Evolutionary conservation across 257 asterid genomes (phyloP), one percentile per base, ranked within the genome.

Genomic region (Ehretia macrophylla): DNA sequence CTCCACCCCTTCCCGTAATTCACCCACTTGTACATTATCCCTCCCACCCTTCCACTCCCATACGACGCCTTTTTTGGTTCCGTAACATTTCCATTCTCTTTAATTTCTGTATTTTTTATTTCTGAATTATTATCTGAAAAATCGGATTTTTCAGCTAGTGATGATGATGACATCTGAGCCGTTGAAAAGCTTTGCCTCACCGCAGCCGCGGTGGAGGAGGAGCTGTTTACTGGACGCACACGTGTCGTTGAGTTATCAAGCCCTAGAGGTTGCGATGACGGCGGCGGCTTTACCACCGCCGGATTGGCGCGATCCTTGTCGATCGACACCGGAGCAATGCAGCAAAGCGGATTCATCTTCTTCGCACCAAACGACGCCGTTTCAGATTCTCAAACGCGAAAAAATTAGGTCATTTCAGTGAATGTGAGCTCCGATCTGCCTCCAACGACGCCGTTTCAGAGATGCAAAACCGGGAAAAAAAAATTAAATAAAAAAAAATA

Each of bases 1-100:
- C 89, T 84, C 99, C 99, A 92, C 1, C 99, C 96, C 68, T 92
- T 92, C 53, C 99, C 99, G 70, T 86, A 92, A 75, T 92, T 92
- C 74, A 92, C 99, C 97, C 99, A 92, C 65, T 92, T 92, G 62
- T 83, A 88, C 62, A 88, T 59, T 65, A 86, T 82, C 66, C 98
- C 98, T 22, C 72, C 85, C 35, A 88, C 86, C 56, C 90, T 75
- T 72, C 55, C 64, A 49, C 62, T 65, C 17, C 75, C 77, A 54
- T 58, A 42, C 20, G 22, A 59, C 49, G 48, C 63, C 45, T 50
- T 59, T 42, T 81, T 75, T 23, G 61, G 40, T 60, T 83, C 97
- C 20, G 49, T 40, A 46, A 35, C 79, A 46, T 40, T 72, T 14
- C 74, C 88, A 16, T 78, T 88, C 54, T 63, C 63, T 22, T 70